Evolutionary conservation across 805 yeast species (phyloP), one percentile per base, ranked within the genome.

Genomic region (Zygosaccharomyces gambellarensis): DNA sequence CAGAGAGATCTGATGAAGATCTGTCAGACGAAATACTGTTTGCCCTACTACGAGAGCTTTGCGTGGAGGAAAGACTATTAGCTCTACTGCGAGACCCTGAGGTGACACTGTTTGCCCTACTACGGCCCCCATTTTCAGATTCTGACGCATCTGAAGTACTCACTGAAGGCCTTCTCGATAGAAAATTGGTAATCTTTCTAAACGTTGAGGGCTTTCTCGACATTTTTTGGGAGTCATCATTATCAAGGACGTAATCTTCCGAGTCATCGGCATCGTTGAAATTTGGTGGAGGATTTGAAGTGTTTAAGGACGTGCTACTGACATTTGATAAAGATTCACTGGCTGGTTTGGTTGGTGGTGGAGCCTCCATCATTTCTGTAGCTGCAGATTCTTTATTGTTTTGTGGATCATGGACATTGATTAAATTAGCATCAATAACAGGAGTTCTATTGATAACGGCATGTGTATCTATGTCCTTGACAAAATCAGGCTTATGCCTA

Each of bases 401-500:
- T 22, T 29, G 45, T 19, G 45, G 45, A 30, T 42, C 43, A 8
- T 38, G 41, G 7, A 43, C 14, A 22, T 36, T 39, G 30, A 51
- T 39, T 7, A 51, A 36, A 19, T 43, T 41, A 11, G 53, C 42
- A 43, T 58, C 59, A 14, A 69, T 64, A 1, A 48, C 39, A 21
- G 74, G 71, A 1, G 69, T 59, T 10, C 66, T 48, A 45, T 64
- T 61, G 9, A 70, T 58, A 25, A 69, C 60, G 3, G 47, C 47
- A 28, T 63, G 62, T 1, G 60, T 53, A n/a, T 23, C 25, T 0
- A 55, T 50, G 38, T 64, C 69, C 49, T 66, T 68, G 21, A 65
- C 59, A 48, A 75, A 76, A 3, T 76, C 64, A 2, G 94, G 92
- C 62, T 90, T 90, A 43, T 81, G 81, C 53, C 86, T 82, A 63